Percentiles rank a stretch among this genome's conserved stretches.
Evolutionary conservation across 805 yeast genomes (phyloP).

Genomic region (Tetrapisispora namnaoensis): DNA sequence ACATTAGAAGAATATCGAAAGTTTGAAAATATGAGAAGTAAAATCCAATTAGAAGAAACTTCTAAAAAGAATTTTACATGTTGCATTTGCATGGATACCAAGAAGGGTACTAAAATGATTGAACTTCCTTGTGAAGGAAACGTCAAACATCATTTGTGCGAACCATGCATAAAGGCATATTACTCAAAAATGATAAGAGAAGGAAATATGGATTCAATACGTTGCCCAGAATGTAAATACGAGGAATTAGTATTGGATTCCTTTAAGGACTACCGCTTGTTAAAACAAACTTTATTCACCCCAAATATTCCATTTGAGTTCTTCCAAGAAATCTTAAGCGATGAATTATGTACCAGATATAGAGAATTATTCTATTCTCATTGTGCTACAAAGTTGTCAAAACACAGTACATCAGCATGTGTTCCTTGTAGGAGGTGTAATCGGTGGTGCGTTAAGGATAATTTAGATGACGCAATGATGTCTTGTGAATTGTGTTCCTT

Average conservation of each 20-base stretch:
- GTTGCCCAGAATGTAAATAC: conserved; percentile 46
- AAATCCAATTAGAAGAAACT: conserved; percentile 24
- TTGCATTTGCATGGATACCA: conserved; percentile 45
- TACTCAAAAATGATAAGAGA: conserved; percentile 33
- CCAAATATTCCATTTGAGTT: conserved; percentile 32
- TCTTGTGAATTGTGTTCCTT: conserved; percentile 41
- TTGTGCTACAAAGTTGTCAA: conserved; percentile 35
- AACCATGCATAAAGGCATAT: conserved; percentile 36
- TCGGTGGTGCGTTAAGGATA: conserved; percentile 38
- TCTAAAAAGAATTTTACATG: conserved; percentile 36
- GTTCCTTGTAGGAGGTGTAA: conserved; percentile 47
- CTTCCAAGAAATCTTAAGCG: conserved; percentile 27
- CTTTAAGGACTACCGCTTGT: conserved; percentile 20
- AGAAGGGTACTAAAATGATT: conserved; percentile 36
- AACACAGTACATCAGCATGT: conserved; percentile 39
- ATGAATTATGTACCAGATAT: conserved; percentile 31
- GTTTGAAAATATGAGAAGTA: conserved; percentile 19
- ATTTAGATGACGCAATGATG: conserved; percentile 37
- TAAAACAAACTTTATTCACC: conserved; percentile 33
- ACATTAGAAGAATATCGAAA: conserved; percentile 9
- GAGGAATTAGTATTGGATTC: conserved; percentile 11
- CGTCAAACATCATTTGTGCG: conserved; percentile 39
- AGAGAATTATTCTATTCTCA: conserved; percentile 30
- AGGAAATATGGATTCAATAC: conserved; percentile 43
- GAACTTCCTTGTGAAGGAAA: conserved; percentile 29